Evolutionary conservation across 192 early-diverging fungal genomes (phyloP).

Genomic region (Podila clonocystis): DNA sequence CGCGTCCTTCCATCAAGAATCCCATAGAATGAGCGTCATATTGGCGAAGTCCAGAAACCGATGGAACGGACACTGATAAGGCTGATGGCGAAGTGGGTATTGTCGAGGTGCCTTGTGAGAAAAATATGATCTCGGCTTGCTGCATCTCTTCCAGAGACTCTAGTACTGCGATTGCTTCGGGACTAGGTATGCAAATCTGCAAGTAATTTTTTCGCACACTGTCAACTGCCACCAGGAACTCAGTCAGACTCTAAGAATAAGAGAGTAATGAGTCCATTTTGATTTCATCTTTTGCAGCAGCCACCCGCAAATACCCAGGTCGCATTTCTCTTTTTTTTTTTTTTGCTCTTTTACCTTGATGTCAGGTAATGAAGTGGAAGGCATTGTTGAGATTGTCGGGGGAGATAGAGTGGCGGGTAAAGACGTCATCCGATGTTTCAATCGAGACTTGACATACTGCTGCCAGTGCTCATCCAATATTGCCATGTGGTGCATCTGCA

Average conservation of each 20-base stretch:
- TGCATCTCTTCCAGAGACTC: constrained; percentile 41
- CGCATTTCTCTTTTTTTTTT: not conserved
- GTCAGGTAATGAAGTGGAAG: not conserved
- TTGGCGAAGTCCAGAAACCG: too few relatives aligned
- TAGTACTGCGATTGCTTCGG: constrained; percentile 25
- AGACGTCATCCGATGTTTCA: not conserved
- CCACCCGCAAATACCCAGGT: too few relatives aligned
- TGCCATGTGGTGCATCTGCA: constrained; percentile 26
- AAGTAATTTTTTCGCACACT: constrained; percentile 22
- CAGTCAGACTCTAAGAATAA: constrained; percentile 10
- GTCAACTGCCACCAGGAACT: constrained; percentile 25
- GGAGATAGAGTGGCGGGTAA: not conserved
- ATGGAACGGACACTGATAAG: not conserved
- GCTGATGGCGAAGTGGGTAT: not conserved
- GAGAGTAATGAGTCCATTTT: too few relatives aligned
- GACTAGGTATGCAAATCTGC: constrained; percentile 39
- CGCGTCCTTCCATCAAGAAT: too few relatives aligned
- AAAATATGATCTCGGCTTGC: constrained; percentile 23
- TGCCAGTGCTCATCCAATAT: constrained; percentile 40
- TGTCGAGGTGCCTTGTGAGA: constrained; percentile 7
- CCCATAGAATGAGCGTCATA: too few relatives aligned
- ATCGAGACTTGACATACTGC: constrained; percentile 2
- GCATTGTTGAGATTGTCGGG: not conserved
- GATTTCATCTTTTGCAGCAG: not conserved
- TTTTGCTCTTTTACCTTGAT: constrained; percentile 13